Conservation (phyloP, 371 early-diverging fungal genomes). For the Chytridiales sp. region DNA sequence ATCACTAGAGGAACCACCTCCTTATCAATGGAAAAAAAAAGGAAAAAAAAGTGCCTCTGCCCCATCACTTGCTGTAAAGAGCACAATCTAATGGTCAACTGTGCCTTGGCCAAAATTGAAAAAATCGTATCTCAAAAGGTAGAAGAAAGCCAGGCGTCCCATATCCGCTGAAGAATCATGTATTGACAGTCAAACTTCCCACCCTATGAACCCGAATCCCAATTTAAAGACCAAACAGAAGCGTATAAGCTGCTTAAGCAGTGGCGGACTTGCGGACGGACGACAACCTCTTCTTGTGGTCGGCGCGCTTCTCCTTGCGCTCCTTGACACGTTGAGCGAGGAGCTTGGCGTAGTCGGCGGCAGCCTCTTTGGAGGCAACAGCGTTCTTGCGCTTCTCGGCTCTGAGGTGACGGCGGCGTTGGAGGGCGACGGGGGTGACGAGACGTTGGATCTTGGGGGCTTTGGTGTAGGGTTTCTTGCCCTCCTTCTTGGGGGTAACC, state of each 20-base stretch:
- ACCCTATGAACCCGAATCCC: background rate
- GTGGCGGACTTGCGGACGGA: slow-evolving; percentile 45
- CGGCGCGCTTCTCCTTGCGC: slow-evolving; percentile 52
- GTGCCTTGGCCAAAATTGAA: too few relatives aligned
- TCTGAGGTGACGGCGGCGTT: slow-evolving; percentile 85
- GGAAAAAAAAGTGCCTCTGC: too few relatives aligned
- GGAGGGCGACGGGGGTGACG: slow-evolving; percentile 91
- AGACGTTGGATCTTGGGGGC: slow-evolving; percentile 96
- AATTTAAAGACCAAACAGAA: background rate
- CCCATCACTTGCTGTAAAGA: too few relatives aligned
- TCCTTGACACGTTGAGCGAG: slow-evolving; percentile 91
- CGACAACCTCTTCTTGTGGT: slow-evolving; percentile 47
- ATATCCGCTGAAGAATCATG: too few relatives aligned
- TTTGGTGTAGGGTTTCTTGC: slow-evolving; percentile 90
- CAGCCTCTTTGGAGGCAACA: slow-evolving; percentile 80
- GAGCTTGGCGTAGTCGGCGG: slow-evolving; percentile 88
- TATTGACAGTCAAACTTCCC: too few relatives aligned
- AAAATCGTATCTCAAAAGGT: too few relatives aligned
- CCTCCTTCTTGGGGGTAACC: slow-evolving; percentile 76
- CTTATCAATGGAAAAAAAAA: too few relatives aligned
- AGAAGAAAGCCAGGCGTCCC: too few relatives aligned
- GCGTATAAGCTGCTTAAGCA: slow-evolving; percentile 18
- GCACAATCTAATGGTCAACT: too few relatives aligned
- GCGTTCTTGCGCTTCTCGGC: slow-evolving; percentile 81
- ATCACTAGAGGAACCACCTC: too few relatives aligned